These are phyloP conservation scores for Claviceps monticola DNA, from an alignment of 2,329 filamentous ascomycete genomes.

Conservation along the genomic window DNA sequence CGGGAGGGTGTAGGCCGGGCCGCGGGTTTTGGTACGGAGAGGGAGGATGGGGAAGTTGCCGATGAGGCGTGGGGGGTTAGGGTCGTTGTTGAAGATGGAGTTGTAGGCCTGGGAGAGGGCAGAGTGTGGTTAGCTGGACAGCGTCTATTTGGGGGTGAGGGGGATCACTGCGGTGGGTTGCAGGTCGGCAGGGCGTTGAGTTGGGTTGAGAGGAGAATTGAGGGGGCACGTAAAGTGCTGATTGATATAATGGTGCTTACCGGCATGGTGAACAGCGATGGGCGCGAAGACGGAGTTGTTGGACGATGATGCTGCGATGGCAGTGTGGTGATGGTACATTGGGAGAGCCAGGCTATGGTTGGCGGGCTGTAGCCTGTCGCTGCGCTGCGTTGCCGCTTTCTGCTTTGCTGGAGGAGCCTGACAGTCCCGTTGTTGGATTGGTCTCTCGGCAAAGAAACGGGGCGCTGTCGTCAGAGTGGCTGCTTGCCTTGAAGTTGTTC, in stretches of 20 bases:
- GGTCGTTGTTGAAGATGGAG: slow-evolving; percentile 86
- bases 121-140: slow-evolving; percentile 4
- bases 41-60: slow-evolving; percentile 94
- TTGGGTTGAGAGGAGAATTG: too few species aligned
- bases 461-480: too few species aligned
- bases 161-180: not conserved
- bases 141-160: not conserved
- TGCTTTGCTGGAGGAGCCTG: not conserved
- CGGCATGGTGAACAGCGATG: slow-evolving; percentile 17
- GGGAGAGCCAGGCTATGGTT: not conserved
- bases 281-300: slow-evolving; percentile 6
- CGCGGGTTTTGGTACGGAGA: slow-evolving; percentile 85
- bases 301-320: slow-evolving; percentile 10
- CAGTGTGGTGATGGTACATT: slow-evolving; percentile 1
- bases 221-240: not conserved
- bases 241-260: not conserved
- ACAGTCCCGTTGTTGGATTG: not conserved
- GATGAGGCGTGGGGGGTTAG: slow-evolving; percentile 44
- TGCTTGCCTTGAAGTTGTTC: too few species aligned
- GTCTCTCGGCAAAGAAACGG: too few species aligned
- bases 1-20: slow-evolving; percentile 80
- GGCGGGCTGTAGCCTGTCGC: not conserved
- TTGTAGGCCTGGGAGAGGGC: slow-evolving; percentile 65
- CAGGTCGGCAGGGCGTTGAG: not conserved
- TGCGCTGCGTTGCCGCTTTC: not conserved